These are phyloP conservation scores for Penicillium ucsense DNA, from an alignment of 495 filamentous ascomycete species.

Conservation along the genomic window DNA sequence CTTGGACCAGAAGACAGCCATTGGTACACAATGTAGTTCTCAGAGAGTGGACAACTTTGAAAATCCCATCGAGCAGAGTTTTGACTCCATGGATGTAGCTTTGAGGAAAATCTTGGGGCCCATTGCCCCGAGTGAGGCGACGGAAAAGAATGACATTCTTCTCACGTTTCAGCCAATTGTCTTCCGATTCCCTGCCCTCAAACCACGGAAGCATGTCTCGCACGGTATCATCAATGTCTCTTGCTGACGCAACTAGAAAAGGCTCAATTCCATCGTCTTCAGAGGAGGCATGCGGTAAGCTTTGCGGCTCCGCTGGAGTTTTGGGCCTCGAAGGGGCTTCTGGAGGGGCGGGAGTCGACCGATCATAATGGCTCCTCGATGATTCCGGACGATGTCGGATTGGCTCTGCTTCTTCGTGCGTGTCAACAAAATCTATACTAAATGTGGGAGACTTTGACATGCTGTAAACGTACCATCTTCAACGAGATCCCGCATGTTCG, in stretches of 20 bases:
- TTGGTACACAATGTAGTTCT: slow-evolving; percentile 82
- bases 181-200: slow-evolving; percentile 81
- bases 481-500: slow-evolving; percentile 13
- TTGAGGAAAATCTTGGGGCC: slow-evolving; percentile 62
- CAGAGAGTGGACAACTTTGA: slow-evolving; percentile 78
- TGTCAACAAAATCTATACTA: slow-evolving; percentile 1
- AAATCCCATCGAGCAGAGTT: slow-evolving; percentile 71
- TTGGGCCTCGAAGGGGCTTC: slow-evolving; percentile 13
- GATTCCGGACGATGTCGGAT: slow-evolving; percentile 8
- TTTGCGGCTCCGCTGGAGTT: slow-evolving; percentile 10
- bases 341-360: slow-evolving; percentile 9
- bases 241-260: slow-evolving; percentile 64
- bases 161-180: slow-evolving; percentile 83
- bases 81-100: slow-evolving; percentile 62
- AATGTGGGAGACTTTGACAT: not conserved
- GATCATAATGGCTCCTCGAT: slow-evolving; percentile 14
- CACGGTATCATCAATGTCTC: slow-evolving; percentile 78
- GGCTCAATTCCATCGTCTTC: slow-evolving; percentile 65
- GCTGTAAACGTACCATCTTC: slow-evolving; percentile 18
- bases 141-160: slow-evolving; percentile 67
- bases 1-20: slow-evolving; percentile 76
- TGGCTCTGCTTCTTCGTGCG: slow-evolving; percentile 6
- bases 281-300: slow-evolving; percentile 1
- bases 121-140: slow-evolving; percentile 73
- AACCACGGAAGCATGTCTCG: slow-evolving; percentile 70